Base-by-base conservation (phyloP, 75 land plant genomes). In the Cryptomeria japonica region DNA sequence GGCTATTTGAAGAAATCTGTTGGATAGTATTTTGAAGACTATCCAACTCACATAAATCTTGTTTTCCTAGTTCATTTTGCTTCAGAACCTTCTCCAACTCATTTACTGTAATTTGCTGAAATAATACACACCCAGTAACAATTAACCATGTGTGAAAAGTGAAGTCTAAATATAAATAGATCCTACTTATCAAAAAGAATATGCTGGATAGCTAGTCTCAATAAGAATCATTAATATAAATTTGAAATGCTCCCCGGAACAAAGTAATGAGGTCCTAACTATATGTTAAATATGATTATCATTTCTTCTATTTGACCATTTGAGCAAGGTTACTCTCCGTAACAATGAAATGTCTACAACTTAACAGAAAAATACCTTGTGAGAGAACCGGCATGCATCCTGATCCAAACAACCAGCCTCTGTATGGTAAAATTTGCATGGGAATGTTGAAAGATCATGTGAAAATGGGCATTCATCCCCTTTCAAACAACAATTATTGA, bases 381-480 rank as follows among this genome's bases (percentile, higher is more conserved):
- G 93, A 28, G 93, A 92, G 70, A 92, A 92, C 18, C 87, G 88
- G 53, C 93, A 92, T 31, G 42, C 42, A 37, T 82, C 87, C n/a
- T 82, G 86, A 83, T 92, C 93, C 80, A 80, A 86, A 61, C 93
- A 92, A 85, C 70, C 83, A 32, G 89, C 93, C 86, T 76, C 41
- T 72, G 92, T 88, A 46, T 90, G 88, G 76, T 88, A 92, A 76
- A 86, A 92, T 53, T 92, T 92, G 85, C 93, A 92, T 22, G 93
- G 93, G 77, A 92, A 92, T 16, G 49, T 44, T n/a, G 85, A 53
- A 41, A 90, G 80, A 28, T 86, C 75, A 53, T 92, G 93, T 53
- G 92, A 92, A 68, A 86, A 92, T 53, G 92, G 92, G 88, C 93
- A 92, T 56, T 92, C 93, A 39, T 92, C 93, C 18, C 93, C 93